A percentile compares a stretch with the other conserved stretches of the same genome.
Conservation (phyloP, 768 basidiomycete genomes). For the Amanita thiersii region DNA sequence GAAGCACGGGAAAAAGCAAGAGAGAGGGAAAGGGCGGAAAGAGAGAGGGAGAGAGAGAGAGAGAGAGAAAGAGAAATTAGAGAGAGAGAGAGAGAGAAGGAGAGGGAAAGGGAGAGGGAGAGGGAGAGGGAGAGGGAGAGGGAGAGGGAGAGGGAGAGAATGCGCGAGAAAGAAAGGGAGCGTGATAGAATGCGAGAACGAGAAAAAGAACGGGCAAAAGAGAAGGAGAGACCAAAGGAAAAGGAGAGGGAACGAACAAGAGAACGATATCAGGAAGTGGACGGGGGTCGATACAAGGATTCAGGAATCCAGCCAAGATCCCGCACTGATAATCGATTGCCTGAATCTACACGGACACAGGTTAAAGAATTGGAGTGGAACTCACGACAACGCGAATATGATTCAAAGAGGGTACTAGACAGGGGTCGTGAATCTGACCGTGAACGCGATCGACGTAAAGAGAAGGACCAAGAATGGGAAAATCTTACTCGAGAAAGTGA, state of each 20-base stretch:
- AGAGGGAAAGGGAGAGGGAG: slow-evolving; percentile 6
- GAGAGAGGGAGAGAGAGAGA: slow-evolving; percentile 10
- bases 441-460: slow-evolving; percentile 11
- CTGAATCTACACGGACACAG: slow-evolving; percentile 2
- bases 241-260: slow-evolving; percentile 12
- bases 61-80: slow-evolving; percentile 4
- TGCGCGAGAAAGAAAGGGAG: slow-evolving; percentile 16
- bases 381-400: slow-evolving; percentile 7
- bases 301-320: neutral
- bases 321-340: no score
- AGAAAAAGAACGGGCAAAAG: slow-evolving; percentile 11
- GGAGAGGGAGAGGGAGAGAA: slow-evolving; percentile 16
- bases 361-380: slow-evolving; percentile 3
- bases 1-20: slow-evolving; percentile 9
- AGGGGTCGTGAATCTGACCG: slow-evolving; percentile 8
- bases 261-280: slow-evolving; percentile 13
- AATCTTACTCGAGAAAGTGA: slow-evolving; percentile 10
- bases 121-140: slow-evolving; percentile 7
- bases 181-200: slow-evolving; percentile 13
- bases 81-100: slow-evolving; percentile 7
- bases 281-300: neutral
- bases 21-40: slow-evolving; percentile 8
- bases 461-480: slow-evolving; percentile 10
- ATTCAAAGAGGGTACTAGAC: slow-evolving; percentile 1
- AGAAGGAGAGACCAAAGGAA: slow-evolving; percentile 23